A percentile compares a stretch with the other conserved stretches of the same genome.
These are phyloP conservation scores for Brettanomyces anomalus DNA, from an alignment of 805 yeast species.

Conservation along the genomic window DNA sequence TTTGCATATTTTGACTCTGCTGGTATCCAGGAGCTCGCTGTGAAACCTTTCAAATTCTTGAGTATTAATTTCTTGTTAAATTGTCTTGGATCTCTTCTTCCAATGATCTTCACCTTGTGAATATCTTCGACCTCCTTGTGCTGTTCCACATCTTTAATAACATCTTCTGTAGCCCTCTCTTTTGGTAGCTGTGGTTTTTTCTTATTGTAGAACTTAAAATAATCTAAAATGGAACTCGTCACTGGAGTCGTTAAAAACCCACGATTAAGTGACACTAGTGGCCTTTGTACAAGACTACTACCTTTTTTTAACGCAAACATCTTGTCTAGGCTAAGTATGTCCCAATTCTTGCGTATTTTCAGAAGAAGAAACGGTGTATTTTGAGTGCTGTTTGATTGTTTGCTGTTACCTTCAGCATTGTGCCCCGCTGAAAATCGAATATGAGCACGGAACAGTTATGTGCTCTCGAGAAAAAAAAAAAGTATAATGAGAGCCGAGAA, in stretches of 20 bases:
- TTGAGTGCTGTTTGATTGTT: too few relatives aligned
- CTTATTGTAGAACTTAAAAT: slow-evolving; percentile 24
- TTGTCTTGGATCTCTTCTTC: slow-evolving; percentile 20
- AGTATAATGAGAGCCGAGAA: too few relatives aligned
- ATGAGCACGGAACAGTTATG: too few relatives aligned
- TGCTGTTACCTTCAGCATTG: too few relatives aligned
- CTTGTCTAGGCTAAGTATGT: too few relatives aligned
- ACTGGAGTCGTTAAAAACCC: slow-evolving; percentile 10
- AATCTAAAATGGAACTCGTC: slow-evolving; percentile 20
- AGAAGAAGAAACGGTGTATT: too few relatives aligned
- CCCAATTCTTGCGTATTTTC: too few relatives aligned
- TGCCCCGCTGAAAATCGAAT: too few relatives aligned
- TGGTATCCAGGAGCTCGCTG: slow-evolving; percentile 25
- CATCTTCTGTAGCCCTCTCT: slow-evolving; percentile 16
- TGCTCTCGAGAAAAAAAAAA: too few relatives aligned
- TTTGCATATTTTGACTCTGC: not conserved
- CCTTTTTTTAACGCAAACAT: too few relatives aligned
- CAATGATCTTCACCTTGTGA: slow-evolving; percentile 21
- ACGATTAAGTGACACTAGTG: not conserved
- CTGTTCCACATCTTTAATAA: slow-evolving; percentile 23
- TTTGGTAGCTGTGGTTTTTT: slow-evolving; percentile 10
- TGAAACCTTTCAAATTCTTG: slow-evolving; percentile 23
- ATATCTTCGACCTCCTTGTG: slow-evolving; percentile 8
- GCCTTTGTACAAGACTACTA: not conserved
- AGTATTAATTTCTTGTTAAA: slow-evolving; percentile 14